Evolutionary conservation across 331 rosid genomes (phyloP).

Genomic region (Stylosanthes scabra): DNA sequence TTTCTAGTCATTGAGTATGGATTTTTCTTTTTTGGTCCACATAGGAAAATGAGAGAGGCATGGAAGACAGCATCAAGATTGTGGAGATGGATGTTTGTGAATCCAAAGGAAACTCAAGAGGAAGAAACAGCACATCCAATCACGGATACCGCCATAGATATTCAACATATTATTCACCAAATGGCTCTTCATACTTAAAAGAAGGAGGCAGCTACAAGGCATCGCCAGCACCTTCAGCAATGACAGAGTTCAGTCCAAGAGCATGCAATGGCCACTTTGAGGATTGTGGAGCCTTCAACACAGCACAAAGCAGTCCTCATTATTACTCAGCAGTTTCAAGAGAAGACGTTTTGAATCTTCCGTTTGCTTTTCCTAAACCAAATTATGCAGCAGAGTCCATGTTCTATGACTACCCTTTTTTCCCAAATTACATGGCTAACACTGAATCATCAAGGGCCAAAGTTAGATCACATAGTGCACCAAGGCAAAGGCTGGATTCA

Average conservation of each 20-base stretch:
- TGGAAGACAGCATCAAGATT: conserved; percentile 85
- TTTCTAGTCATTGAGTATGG: conserved; percentile 10
- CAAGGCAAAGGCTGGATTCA: conserved; percentile 80
- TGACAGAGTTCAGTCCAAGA: conserved; percentile 74
- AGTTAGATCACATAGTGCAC: conserved; percentile 89
- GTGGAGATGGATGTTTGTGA: conserved; percentile 86
- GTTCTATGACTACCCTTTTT: conserved; percentile 64
- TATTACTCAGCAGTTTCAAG: conserved; percentile 62
- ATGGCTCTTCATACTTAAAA: conserved; percentile 40
- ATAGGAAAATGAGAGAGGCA: conserved; percentile 65
- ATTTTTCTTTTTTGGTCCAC: conserved; percentile 10
- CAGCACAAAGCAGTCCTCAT: conserved; percentile 77
- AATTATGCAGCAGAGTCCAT: conserved; percentile 59
- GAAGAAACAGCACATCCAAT: conserved; percentile 55
- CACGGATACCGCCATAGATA: conserved; percentile 37
- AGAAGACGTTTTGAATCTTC: conserved; percentile 54
- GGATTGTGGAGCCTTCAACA: conserved; percentile 53
- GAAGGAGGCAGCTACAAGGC: conserved; percentile 62
- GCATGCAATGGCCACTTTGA: conserved; percentile 73
- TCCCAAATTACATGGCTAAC: conserved; percentile 92
- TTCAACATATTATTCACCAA: conserved; percentile 49
- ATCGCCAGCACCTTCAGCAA: conserved; percentile 70
- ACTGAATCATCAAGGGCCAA: conserved; percentile 92
- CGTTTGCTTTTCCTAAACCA: conserved; percentile 65
- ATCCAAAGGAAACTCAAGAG: conserved; percentile 46